Base-by-base conservation (phyloP, 2,329 filamentous ascomycete species). In the Colletotrichum kahawae region DNA sequence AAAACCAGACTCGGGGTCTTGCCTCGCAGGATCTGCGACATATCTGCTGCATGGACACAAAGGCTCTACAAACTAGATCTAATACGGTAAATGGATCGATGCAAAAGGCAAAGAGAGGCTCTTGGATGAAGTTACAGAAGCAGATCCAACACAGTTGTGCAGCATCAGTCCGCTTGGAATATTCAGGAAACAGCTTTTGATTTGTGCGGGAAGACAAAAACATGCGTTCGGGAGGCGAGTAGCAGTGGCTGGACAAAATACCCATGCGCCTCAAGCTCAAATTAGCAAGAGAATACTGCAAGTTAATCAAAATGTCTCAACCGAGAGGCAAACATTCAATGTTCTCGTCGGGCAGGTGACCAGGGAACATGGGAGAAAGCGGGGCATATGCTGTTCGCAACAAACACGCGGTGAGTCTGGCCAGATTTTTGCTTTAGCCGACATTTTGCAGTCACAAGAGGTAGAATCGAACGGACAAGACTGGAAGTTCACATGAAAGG, bases 401-500 rank as follows among this genome's bases (percentile, higher is more conserved):
- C n/a, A 48, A 21, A 48, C 43, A 48, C 43, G 10, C 43, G n/a
- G n/a, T 48, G 43, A 48, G 43, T 21, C 43, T 48, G n/a, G n/a
- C 43, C 43, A 21, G 43, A 48, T 5, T 18, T 48, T n/a, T 0
- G 43, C n/a, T 48, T 48, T 21, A 48, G 43, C 43, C 43, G 43
- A 4, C 18, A 48, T 48, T 48, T 4, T 48, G n/a, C 43, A 48
- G 43, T 48, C 18, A 1, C 43, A 21, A 48, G n/a, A 48, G 5
- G 5, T 48, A 18, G 18, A 21, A 7, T 1, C n/a, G 18, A 48
- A 12, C 5, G 21, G 2, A 48, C 9, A 13, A 9, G 0, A 43
- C 38, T 12, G 38, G 0, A 0, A 43, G 24, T 27, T 10, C 2
- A 2, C 0, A 18, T n/a, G n/a, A 48, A 21, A 48, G 0, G 5